phyloP scores from a whole-genome alignment of 768 basidiomycete species.

The Pleurotus giganteus region DNA sequence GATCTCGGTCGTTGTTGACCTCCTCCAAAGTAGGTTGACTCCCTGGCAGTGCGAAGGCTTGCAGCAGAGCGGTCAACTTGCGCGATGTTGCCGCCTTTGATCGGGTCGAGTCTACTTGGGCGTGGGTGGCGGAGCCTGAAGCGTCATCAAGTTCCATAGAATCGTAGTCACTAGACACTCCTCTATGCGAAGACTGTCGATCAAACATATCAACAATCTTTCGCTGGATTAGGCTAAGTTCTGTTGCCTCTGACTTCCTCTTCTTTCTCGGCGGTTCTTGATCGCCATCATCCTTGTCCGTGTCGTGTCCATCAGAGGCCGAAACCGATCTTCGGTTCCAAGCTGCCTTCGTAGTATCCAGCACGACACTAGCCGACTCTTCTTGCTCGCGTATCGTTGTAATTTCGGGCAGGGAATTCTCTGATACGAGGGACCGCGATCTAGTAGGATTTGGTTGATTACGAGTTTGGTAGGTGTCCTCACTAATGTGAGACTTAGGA shows the following conservation, averaged over 20 bases:
- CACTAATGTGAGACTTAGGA: no score
- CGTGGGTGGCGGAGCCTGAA: background rate
- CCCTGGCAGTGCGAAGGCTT: background rate
- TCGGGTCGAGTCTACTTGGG: background rate
- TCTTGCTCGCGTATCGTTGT: conserved; percentile 7
- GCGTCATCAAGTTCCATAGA: background rate
- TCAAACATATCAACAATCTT: conserved; percentile 6
- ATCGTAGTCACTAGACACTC: conserved; percentile 17
- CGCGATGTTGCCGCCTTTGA: background rate
- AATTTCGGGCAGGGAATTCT: conserved; percentile 1
- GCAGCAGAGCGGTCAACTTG: background rate
- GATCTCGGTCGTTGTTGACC: conserved; percentile 22
- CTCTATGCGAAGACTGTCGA: background rate
- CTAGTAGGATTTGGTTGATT: no score
- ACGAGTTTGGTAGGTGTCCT: no score
- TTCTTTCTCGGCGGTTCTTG: conserved; percentile 37
- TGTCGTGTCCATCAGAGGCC: background rate
- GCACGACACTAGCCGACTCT: conserved; percentile 27
- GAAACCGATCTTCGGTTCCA: conserved; percentile 29
- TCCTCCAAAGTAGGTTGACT: conserved; percentile 10
- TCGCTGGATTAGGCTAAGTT: background rate
- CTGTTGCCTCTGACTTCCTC: conserved; percentile 16
- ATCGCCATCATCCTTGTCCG: conserved; percentile 12
- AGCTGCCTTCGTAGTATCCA: conserved; percentile 49
- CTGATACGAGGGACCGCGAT: no score